phyloP scores from a whole-genome alignment of 768 basidiomycete genomes.

The Myochromella boudieri region DNA sequence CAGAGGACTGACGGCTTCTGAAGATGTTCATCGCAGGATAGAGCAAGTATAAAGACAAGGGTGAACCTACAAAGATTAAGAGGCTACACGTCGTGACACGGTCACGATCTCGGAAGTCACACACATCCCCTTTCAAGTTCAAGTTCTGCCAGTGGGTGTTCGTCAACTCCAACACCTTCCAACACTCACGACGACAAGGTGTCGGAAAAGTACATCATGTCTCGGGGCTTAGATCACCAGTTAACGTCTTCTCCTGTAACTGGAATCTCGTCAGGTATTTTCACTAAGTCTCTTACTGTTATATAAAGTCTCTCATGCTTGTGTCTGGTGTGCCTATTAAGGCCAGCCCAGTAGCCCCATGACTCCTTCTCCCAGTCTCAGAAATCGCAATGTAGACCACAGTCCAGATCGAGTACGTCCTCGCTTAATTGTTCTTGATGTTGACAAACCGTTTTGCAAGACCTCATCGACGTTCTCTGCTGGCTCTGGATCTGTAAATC shows the following conservation, averaged over 20 bases:
- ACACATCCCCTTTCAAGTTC: background rate
- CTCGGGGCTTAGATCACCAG: constrained; percentile 8
- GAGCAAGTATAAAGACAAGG: constrained; percentile 18
- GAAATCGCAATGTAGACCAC: constrained; percentile 7
- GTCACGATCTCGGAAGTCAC: constrained; percentile 31
- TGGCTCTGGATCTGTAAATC: constrained; percentile 15
- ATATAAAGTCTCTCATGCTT: too few relatives aligned
- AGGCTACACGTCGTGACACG: constrained; percentile 36
- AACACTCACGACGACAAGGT: background rate
- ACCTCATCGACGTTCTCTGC: constrained; percentile 32
- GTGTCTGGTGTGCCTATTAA: too few relatives aligned
- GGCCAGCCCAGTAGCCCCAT: constrained; percentile 17
- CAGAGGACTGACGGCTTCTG: constrained; percentile 61
- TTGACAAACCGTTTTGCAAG: background rate
- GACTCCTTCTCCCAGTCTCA: constrained; percentile 15
- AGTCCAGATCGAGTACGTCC: constrained; percentile 7
- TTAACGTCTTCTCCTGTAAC: constrained; percentile 19
- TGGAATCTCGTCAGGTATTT: constrained; percentile 13
- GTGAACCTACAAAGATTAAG: constrained; percentile 6
- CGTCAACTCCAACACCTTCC: too few relatives aligned
- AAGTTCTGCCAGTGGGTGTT: too few relatives aligned
- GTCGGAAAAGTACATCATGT: constrained; percentile 15
- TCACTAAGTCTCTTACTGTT: too few relatives aligned
- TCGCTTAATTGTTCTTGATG: background rate
- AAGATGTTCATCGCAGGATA: constrained; percentile 74